Evolutionary conservation across 768 basidiomycete genomes (phyloP), one percentile per base, ranked within the genome.

Genomic region (Royoungia palumana): DNA sequence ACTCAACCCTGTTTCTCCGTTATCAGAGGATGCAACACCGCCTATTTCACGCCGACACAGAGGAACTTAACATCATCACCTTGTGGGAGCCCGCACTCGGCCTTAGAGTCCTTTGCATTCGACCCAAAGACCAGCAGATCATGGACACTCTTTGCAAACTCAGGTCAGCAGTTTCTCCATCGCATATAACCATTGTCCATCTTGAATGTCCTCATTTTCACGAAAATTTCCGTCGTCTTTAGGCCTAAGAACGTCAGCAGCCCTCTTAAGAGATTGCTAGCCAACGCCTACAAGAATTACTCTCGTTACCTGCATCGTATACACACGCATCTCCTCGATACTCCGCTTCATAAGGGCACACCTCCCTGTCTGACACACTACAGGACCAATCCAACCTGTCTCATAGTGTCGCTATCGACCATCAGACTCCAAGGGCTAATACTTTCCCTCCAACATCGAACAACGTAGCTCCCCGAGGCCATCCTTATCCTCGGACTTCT

Each of bases 211-310:
- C 21, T 10, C 13, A 19, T 24, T 21, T 17, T 34, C 30, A n/a
- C 4, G 8, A 28, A n/a, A 28, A 8, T 28, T 28, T 12, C 28
- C 7, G 12, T 5, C 2, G n/a, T 6, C 5, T 19, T 42, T 41
- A 53, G 41, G 21, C 25, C 22, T 49, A 30, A 39, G 45, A 50
- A 12, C 45, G 21, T 8, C 45, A 6, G 35, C 22, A 17, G n/a
- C 25, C 44, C 6, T 4, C 50, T 5, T 54, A 49, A 36, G 55
- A 44, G 4, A 46, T 64, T 9, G 37, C 55, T 9, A 61, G 44
- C 16, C 61, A 55, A 39, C 63, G 63, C 0, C 27, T 65, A 3
- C 63, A 63, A 28, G 53, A 65, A n/a, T 21, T 64, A 17, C 61
- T 64, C 19, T 25, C 24, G 1, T 25, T 54, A 5, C 5, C 19